Conservation (phyloP, 352 stramenopile genomes). For the Phytopythium aichiense region DNA sequence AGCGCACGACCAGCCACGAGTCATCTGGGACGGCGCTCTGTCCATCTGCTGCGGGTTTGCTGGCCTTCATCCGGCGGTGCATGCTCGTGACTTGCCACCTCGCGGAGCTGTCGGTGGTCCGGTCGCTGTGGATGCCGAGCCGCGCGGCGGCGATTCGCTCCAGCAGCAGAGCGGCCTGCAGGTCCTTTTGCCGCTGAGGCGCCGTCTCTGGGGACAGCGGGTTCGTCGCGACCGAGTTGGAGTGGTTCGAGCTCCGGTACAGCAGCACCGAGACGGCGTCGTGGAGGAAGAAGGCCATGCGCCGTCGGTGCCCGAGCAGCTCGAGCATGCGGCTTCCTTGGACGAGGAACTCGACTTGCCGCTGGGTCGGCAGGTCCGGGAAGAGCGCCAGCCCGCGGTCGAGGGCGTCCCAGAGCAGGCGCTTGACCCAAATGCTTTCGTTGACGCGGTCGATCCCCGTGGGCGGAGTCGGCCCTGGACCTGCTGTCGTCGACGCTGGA, state of each 20-base stretch:
- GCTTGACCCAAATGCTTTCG: constrained; percentile 68
- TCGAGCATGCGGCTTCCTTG: constrained; percentile 68
- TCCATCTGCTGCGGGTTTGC: constrained; percentile 9
- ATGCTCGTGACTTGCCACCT: constrained; percentile 49
- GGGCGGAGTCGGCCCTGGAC: not conserved
- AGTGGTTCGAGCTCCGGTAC: constrained; percentile 18
- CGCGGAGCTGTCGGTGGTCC: not conserved
- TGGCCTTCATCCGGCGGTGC: constrained; percentile 17
- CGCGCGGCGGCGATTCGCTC: constrained; percentile 44
- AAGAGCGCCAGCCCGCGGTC: constrained; percentile 55
- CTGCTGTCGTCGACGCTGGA: constrained; percentile 4
- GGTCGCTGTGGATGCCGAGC: constrained; percentile 37
- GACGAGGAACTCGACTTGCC: constrained; percentile 64
- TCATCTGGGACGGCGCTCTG: constrained; percentile 13
- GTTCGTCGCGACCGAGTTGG: constrained; percentile 1
- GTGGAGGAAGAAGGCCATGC: constrained; percentile 69
- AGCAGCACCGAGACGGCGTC: constrained; percentile 56
- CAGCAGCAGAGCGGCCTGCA: constrained; percentile 54
- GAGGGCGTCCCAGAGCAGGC: constrained; percentile 61
- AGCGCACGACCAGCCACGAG: constrained; percentile 66
- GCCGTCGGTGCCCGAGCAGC: constrained; percentile 46
- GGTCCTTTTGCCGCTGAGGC: constrained; percentile 35
- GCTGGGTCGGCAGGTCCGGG: constrained; percentile 36
- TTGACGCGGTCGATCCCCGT: constrained; percentile 32
- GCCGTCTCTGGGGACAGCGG: constrained; percentile 5